Percentiles rank a stretch among this genome's conserved stretches.
phyloP scores from a whole-genome alignment of 2,329 filamentous ascomycete species.

The Verticillium nonalfalfae region DNA sequence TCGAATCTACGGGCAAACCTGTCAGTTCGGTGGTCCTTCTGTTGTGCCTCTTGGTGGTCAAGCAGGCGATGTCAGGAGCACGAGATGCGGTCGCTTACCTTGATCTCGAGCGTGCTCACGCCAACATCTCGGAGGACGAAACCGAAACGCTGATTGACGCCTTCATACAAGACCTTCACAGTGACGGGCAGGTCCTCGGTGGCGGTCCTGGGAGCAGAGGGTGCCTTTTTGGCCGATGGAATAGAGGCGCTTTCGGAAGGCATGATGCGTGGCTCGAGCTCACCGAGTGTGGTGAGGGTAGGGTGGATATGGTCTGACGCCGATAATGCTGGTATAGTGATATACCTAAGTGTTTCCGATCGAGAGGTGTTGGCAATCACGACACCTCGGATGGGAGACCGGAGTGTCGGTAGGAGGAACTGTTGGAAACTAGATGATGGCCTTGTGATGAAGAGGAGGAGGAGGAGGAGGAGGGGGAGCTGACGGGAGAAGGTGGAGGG shows the following conservation, averaged over 20 bases:
- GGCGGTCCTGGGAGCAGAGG: not conserved
- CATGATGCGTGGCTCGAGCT: slow-evolving; percentile 14
- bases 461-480: not conserved
- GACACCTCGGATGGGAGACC: not conserved
- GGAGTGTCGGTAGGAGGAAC: slow-evolving; percentile 3
- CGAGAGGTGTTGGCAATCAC: not conserved
- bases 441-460: not conserved
- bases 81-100: slow-evolving; percentile 57
- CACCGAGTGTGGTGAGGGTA: not conserved
- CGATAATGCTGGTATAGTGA: not conserved
- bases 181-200: slow-evolving; percentile 41
- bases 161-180: slow-evolving; percentile 77
- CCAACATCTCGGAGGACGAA: slow-evolving; percentile 80
- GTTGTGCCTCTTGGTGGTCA: not conserved
- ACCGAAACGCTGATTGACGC: slow-evolving; percentile 76
- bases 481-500: not conserved
- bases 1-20: slow-evolving; percentile 52
- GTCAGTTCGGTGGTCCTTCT: not conserved
- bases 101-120: slow-evolving; percentile 66
- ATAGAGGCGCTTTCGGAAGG: slow-evolving; percentile 16
- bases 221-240: slow-evolving; percentile 18
- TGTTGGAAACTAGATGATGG: not conserved
- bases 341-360: not conserved
- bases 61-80: not conserved
- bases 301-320: not conserved